Evolutionary conservation across 2,329 filamentous ascomycete species (phyloP), one percentile per base, ranked within the genome.

Genomic region (Hymenoscyphus fraxineus): DNA sequence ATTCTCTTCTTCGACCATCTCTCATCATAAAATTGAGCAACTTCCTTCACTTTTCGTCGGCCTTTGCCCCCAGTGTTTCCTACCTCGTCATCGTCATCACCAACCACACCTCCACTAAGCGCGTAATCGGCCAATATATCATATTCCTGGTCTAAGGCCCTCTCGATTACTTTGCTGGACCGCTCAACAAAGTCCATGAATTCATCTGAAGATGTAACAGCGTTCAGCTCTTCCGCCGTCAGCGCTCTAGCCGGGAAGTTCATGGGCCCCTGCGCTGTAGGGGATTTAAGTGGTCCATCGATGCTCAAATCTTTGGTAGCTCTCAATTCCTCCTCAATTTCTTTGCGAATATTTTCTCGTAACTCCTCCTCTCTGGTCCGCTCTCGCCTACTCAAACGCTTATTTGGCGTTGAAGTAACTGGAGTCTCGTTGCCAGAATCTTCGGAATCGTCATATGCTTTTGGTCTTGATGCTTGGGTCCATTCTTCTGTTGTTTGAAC

Each of bases 1-100:
- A 97, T 97, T 69, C 93, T 89, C 80, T 97, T 97, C 81, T 96
- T 96, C 74, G 92, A 96, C 91, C 94, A 97, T 75, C 93, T 86
- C 66, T 96, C 91, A 74, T 97, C 93, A 78, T 91, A 97, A 77
- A 98, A 97, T 73, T 97, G 94, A 41, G 90, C 88, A 59, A 97
- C 83, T 77, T 99, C 93, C 76, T 91, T 94, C 72, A 96, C 86
- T 68, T 90, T 85, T 70, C 91, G 82, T 51, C 89, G 87, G 60
- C 88, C 89, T 68, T 89, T 89, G 3, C 88, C 89, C 39, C 86
- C 84, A 2, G 85, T 86, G 65, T 89, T 89, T 16, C 89, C 89
- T 60, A 78, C 82, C 69, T 92, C 88, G 70, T 92, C 93, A 64
- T 96, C 92, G 59, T 96, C 93, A 58, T 96, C 92, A 51, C 95